phyloP scores from a whole-genome alignment of 352 stramenopile species.

The Globisporangium heterothallicum region DNA sequence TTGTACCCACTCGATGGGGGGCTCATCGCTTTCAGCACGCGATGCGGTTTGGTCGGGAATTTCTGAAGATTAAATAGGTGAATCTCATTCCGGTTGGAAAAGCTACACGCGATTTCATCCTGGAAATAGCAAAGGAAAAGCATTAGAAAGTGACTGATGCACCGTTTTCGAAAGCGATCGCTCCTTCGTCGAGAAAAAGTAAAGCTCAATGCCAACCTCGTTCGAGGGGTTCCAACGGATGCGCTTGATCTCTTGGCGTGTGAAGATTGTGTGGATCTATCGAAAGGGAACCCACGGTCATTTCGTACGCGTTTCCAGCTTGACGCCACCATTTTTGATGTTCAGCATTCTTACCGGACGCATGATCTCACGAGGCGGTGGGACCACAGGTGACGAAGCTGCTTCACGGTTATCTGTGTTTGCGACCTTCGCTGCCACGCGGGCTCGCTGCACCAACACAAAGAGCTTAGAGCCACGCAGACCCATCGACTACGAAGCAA shows the following conservation, averaged over 20 bases:
- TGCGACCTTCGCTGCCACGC: not conserved
- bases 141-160: too few relatives aligned
- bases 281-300: too few relatives aligned
- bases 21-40: conserved; percentile 55
- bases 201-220: conserved; percentile 18
- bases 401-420: not conserved
- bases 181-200: not conserved
- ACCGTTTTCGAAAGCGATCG: not conserved
- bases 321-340: not conserved
- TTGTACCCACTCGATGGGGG: conserved; percentile 73
- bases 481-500: not conserved
- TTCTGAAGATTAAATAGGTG: conserved; percentile 70
- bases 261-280: conserved; percentile 76
- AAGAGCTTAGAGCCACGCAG: not conserved
- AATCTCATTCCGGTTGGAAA: conserved; percentile 71
- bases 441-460: not conserved
- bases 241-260: conserved; percentile 54
- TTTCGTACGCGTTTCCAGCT: not conserved
- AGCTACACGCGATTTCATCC: conserved; percentile 73
- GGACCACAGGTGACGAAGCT: not conserved
- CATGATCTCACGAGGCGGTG: conserved; percentile 16
- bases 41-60: conserved; percentile 55
- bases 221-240: conserved; percentile 77
- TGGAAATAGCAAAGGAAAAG: conserved; percentile 10
- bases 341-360: conserved; percentile 24